phyloP scores from a whole-genome alignment of 257 asterid genomes.

The Lycium ferocissimum region DNA sequence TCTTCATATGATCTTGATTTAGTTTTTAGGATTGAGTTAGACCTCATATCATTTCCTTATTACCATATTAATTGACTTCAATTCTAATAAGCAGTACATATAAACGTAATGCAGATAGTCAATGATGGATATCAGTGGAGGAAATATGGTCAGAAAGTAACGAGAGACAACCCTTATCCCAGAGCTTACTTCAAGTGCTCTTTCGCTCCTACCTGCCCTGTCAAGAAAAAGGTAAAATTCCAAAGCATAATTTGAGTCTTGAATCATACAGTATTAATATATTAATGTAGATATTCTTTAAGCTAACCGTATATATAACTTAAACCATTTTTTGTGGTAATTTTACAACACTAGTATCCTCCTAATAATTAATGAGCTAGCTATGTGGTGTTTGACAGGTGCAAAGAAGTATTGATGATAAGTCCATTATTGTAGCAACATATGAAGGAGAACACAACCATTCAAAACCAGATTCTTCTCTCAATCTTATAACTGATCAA shows the following conservation, averaged over 20 bases:
- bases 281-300: background rate
- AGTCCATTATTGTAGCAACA: slow-evolving; percentile 61
- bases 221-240: slow-evolving; percentile 78
- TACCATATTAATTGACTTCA: too few relatives aligned
- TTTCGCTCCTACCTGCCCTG: slow-evolving; percentile 87
- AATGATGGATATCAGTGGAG: slow-evolving; percentile 94
- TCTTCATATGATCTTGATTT: too few relatives aligned
- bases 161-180: slow-evolving; percentile 91
- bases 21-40: too few relatives aligned
- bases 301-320: too few relatives aligned
- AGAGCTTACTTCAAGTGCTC: slow-evolving; percentile 95
- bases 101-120: slow-evolving; percentile 55
- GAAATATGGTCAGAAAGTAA: slow-evolving; percentile 91
- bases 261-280: background rate
- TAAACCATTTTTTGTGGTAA: too few relatives aligned
- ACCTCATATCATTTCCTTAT: too few relatives aligned
- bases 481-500: background rate
- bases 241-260: background rate
- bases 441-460: slow-evolving; percentile 85
- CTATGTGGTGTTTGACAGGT: slow-evolving; percentile 27
- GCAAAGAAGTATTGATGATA: slow-evolving; percentile 65
- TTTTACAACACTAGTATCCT: too few relatives aligned
- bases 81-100: background rate
- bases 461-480: slow-evolving; percentile 34
- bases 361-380: background rate